Percentiles rank a stretch among this genome's conserved stretches.
Conservation (phyloP, 2,329 filamentous ascomycete genomes). For the Xylaria sp. region DNA sequence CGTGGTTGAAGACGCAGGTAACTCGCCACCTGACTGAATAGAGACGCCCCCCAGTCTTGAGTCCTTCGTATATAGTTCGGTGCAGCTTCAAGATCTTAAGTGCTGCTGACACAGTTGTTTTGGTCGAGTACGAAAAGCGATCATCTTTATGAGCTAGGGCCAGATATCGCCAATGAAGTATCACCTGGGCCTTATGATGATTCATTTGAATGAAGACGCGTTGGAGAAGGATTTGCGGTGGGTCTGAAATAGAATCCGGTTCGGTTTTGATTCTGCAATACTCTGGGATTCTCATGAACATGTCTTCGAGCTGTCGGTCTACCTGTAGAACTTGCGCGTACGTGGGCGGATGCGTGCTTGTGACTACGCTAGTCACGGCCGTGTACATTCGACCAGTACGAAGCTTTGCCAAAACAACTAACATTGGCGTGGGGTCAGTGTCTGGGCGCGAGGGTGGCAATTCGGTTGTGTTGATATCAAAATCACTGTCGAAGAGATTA, state of each 20-base stretch:
- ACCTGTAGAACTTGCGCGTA: conserved; percentile 41
- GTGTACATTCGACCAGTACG: conserved; percentile 39
- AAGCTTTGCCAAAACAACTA: conserved; percentile 43
- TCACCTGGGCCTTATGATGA: conserved; percentile 48
- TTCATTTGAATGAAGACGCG: conserved; percentile 47
- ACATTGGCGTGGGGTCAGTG: conserved; percentile 46
- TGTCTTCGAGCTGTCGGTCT: conserved; percentile 43
- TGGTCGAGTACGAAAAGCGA: conserved; percentile 44
- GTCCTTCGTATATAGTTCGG: conserved; percentile 35
- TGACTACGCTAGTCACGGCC: conserved; percentile 37
- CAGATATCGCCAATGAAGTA: conserved; percentile 50
- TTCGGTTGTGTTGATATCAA: conserved; percentile 51
- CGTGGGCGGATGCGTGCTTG: conserved; percentile 35
- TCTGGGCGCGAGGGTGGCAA: conserved; percentile 53
- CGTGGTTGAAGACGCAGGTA: conserved; percentile 36
- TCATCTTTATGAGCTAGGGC: conserved; percentile 35
- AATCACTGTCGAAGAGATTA: conserved; percentile 58
- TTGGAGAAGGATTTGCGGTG: conserved; percentile 45
- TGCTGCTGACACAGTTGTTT: conserved; percentile 34
- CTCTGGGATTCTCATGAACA: conserved; percentile 41
- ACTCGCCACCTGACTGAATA: conserved; percentile 37
- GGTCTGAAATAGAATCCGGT: conserved; percentile 41
- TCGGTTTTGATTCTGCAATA: conserved; percentile 41
- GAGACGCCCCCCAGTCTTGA: conserved; percentile 34
- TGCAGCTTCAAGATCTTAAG: conserved; percentile 36